Conservation (phyloP, 164 flowering plant genomes). For the Kingdonia uniflora region DNA sequence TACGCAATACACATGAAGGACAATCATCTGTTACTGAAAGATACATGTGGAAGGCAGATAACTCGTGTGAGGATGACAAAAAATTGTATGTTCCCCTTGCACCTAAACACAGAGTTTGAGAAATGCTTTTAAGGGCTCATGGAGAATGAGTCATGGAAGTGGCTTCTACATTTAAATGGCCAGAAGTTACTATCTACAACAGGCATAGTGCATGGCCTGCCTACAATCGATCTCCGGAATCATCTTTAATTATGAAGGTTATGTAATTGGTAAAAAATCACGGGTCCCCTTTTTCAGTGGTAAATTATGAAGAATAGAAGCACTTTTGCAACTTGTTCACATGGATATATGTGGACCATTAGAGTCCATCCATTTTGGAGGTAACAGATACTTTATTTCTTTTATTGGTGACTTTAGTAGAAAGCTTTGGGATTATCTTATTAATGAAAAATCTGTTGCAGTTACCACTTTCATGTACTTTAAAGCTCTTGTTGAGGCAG, state of each 20-base stretch:
- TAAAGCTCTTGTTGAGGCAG: not conserved
- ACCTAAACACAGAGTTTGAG: not conserved
- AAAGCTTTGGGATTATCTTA: not conserved
- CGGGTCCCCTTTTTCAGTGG: not conserved
- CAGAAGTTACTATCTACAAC: not conserved
- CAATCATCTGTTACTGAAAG: not conserved
- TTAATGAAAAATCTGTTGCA: not conserved
- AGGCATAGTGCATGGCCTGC: not conserved
- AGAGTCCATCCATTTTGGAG: not conserved
- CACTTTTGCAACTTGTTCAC: not conserved
- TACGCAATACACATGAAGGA: not conserved
- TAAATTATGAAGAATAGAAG: not conserved
- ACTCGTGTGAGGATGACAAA: not conserved
- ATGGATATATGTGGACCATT: not conserved
- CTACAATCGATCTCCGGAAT: not conserved
- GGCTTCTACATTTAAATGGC: not conserved
- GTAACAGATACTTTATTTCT: not conserved
- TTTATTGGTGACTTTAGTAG: not conserved
- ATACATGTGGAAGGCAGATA: not conserved
- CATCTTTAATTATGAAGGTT: not conserved
- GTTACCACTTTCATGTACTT: not conserved
- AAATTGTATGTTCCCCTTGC: not conserved
- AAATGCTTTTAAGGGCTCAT: not conserved
- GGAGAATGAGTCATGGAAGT: not conserved
- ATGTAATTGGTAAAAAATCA: not conserved